phyloP scores from a whole-genome alignment of 2,329 filamentous ascomycete species.

The Cryphonectria carpinicola region DNA sequence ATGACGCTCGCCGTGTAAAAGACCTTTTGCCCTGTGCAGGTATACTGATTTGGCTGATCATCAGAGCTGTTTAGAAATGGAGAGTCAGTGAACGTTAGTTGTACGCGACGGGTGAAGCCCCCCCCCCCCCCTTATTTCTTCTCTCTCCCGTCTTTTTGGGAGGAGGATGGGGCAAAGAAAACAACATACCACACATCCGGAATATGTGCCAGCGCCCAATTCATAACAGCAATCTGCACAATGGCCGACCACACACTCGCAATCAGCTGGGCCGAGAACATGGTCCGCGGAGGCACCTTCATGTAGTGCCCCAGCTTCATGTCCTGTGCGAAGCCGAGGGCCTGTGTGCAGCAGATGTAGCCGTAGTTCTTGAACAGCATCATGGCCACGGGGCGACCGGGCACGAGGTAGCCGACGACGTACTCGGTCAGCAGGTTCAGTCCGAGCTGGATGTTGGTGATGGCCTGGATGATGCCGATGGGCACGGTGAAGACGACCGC shows the following conservation, averaged over 20 bases:
- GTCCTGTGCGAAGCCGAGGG: conserved; percentile 67
- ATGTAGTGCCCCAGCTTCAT: conserved; percentile 73
- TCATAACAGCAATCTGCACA: conserved; percentile 67
- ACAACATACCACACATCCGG: conserved; percentile 56
- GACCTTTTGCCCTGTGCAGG: conserved; percentile 57
- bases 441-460: conserved; percentile 66
- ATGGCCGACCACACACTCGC: conserved; percentile 65
- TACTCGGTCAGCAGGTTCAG: conserved; percentile 76
- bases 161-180: background rate
- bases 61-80: conserved; percentile 34
- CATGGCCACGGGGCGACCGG: conserved; percentile 71
- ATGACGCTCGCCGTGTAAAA: conserved; percentile 73
- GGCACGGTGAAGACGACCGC: conserved; percentile 63
- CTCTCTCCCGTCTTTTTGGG: too few relatives aligned
- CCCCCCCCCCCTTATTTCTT: too few relatives aligned
- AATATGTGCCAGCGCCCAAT: conserved; percentile 67
- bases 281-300: conserved; percentile 64
- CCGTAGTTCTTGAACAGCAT: conserved; percentile 81
- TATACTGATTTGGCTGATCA: conserved; percentile 59
- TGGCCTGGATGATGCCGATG: conserved; percentile 64
- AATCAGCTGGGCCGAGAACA: conserved; percentile 63
- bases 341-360: conserved; percentile 70
- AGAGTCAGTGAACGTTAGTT: background rate
- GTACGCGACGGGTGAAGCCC: too few relatives aligned
- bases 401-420: conserved; percentile 73